A percentile compares a stretch with the other conserved stretches of the same genome.
These are phyloP conservation scores for Teratosphaeria pseudoeucalypti DNA, from an alignment of 2,329 filamentous ascomycete species.

Conservation along the genomic window DNA sequence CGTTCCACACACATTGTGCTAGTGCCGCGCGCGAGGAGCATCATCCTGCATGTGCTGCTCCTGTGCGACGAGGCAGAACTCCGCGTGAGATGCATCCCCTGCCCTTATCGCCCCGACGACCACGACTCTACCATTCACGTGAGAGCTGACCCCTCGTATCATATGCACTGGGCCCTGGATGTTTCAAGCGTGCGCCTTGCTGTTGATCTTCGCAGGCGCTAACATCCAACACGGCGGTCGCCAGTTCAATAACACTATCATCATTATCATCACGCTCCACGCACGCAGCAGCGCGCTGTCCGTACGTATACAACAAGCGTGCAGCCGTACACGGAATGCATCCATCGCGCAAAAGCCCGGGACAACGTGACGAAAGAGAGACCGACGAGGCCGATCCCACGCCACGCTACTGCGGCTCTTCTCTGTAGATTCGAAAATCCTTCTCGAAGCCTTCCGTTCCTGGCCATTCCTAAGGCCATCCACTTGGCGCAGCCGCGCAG, in stretches of 20 bases:
- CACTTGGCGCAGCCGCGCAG: background rate
- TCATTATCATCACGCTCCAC: background rate
- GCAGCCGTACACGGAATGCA: background rate
- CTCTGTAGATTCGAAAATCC: background rate
- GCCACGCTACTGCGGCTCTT: background rate
- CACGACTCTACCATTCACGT: background rate
- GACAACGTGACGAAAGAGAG: background rate
- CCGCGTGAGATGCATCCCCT: background rate
- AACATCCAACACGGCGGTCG: background rate
- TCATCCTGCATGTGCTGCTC: background rate
- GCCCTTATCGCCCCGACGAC: background rate
- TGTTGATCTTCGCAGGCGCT: background rate
- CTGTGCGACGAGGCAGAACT: background rate
- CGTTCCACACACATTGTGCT: background rate
- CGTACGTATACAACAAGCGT: background rate
- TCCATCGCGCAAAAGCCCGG: background rate
- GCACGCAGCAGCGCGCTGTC: background rate
- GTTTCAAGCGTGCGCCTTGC: background rate
- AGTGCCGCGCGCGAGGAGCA: background rate
- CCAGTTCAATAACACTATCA: background rate
- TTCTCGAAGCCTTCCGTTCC: background rate
- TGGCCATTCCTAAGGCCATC: background rate
- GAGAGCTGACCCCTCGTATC: background rate
- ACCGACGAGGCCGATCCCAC: background rate
- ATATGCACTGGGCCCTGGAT: background rate